A percentile compares a stretch with the other conserved stretches of the same genome.
phyloP scores from a whole-genome alignment of 768 basidiomycete genomes.

The Pholiota molesta region DNA sequence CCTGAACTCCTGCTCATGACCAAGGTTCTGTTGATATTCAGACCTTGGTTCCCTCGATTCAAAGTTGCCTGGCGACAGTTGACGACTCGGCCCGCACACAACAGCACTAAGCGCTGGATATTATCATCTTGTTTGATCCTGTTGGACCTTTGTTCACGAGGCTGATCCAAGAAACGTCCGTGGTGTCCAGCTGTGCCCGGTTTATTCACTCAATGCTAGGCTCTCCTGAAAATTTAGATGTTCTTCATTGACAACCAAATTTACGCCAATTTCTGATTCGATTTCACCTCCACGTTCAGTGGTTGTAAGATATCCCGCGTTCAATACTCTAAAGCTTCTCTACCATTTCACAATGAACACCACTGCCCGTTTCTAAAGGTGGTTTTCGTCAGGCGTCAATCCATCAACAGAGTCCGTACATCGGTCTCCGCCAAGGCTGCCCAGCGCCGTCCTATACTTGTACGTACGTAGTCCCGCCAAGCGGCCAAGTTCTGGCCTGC shows the following conservation, averaged over 20 bases:
- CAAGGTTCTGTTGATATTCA: background rate
- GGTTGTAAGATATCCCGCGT: too few species aligned
- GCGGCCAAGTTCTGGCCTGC: constrained; percentile 1
- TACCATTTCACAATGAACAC: too few species aligned
- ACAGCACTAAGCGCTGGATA: background rate
- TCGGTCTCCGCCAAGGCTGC: constrained; percentile 9
- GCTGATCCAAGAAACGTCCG: background rate
- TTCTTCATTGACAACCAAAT: background rate
- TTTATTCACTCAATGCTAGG: background rate
- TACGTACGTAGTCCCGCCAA: constrained; percentile 1
- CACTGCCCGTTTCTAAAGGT: too few species aligned
- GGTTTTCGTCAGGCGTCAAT: background rate
- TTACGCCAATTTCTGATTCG: background rate
- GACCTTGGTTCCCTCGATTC: background rate
- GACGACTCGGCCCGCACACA: background rate
- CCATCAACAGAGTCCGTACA: background rate
- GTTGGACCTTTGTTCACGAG: background rate
- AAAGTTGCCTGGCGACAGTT: background rate
- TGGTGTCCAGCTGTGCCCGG: background rate
- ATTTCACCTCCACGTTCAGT: background rate
- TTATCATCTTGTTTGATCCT: background rate
- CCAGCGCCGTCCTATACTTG: background rate
- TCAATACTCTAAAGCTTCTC: too few species aligned
- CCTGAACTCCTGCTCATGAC: background rate
- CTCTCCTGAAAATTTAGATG: background rate